Evolutionary conservation across 2,329 filamentous ascomycete species (phyloP), one percentile per base, ranked within the genome.

Genomic region (Sporothrix sp.): DNA sequence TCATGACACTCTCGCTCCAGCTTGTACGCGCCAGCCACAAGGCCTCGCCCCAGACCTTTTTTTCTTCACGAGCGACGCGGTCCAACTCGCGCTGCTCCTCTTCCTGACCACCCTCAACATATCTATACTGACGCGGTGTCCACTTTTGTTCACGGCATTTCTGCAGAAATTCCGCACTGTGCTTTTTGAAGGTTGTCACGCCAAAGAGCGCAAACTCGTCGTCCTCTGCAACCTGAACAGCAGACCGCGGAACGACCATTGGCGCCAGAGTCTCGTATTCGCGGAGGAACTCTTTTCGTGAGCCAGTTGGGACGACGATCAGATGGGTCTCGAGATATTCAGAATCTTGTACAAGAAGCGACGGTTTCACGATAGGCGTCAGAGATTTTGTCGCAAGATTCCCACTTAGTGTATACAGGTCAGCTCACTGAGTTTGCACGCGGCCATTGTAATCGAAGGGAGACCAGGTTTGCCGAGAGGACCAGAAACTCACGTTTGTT

Each of bases 241-340:
- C 84, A 10, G 89, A 95, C 44, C 93, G 85, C 9, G 93, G 93
- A 2, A 98, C 91, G 1, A 97, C 88, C 87, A 95, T 95, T 13
- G 85, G 84, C 1, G 85, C 73, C 51, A 97, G 67, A 1, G 87
- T 90, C 68, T 98, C 93, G 70, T 98, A 98, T 57, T 75, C 81
- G 64, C 84, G 84, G 57, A 94, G 71, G 63, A 95, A 98, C 35
- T 97, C 91, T 65, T 94, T 95, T 61, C 85, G 82, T 51, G 79
- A 73, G 58, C 81, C 82, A 43, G 78, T 80, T 2, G 93, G 93
- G 8, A 98, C 87, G 18, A 87, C 93, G 58, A 98, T 76, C 27
- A 98, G 81, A 65, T 96, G 90, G 27, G 93, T 96, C 71, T 96
- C 89, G 60, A 98, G 82, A 69, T 95, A 97, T 70, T 98, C 93